Evolutionary conservation across 2,329 filamentous ascomycete genomes (phyloP).

Genomic region (Colletotrichum chlorophyti): DNA sequence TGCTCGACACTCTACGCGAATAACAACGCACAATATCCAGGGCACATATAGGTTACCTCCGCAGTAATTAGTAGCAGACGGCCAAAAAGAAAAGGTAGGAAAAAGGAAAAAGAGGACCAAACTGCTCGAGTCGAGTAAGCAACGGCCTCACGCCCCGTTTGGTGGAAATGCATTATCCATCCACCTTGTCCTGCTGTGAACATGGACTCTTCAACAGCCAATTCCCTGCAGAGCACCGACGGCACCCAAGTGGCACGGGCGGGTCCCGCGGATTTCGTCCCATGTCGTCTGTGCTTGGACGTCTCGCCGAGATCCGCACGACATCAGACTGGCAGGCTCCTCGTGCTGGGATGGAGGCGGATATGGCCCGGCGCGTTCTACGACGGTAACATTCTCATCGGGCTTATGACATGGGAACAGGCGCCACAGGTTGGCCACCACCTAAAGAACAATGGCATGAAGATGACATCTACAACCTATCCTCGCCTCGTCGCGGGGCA

Average conservation of each 20-base stretch:
- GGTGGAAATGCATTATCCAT: too few relatives aligned
- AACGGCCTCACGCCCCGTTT: too few relatives aligned
- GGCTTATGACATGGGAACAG: not conserved
- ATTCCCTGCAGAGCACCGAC: too few relatives aligned
- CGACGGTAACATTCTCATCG: not conserved
- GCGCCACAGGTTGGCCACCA: not conserved
- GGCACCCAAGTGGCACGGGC: not conserved
- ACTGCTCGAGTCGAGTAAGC: not conserved
- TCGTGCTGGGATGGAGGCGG: slow-evolving; percentile 14
- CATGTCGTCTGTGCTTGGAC: slow-evolving; percentile 25
- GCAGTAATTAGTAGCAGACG: not conserved
- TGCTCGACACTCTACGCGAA: not conserved
- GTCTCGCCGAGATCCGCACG: slow-evolving; percentile 18
- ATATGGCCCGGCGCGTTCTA: slow-evolving; percentile 13
- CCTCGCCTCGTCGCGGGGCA: slow-evolving; percentile 3
- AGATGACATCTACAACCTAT: not conserved
- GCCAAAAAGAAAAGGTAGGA: not conserved
- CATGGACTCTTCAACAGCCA: too few relatives aligned
- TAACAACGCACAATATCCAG: slow-evolving; percentile 5
- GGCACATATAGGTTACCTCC: slow-evolving; percentile 15
- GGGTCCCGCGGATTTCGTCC: slow-evolving; percentile 17
- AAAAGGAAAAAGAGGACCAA: not conserved
- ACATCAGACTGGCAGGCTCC: slow-evolving; percentile 18
- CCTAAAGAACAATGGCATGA: not conserved
- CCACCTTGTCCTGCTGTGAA: too few relatives aligned